Base-by-base conservation (phyloP, 2,329 filamentous ascomycete species). In the Xylariaceae sp. region DNA sequence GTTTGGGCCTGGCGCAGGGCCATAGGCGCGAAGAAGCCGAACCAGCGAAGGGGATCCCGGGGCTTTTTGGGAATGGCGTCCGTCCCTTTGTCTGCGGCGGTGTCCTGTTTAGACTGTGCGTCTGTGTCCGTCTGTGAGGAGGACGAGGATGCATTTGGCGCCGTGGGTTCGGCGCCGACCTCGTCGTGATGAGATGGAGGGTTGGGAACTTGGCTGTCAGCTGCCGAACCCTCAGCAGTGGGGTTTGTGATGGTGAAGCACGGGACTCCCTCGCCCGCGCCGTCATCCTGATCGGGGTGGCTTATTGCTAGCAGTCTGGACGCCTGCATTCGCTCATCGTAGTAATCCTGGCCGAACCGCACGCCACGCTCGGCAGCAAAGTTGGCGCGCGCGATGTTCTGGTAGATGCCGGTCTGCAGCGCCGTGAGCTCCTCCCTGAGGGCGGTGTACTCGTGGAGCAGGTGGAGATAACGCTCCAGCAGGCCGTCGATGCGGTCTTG, bases 241-340 rank as follows among this genome's bases (percentile, higher is more conserved):
- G 45, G 52, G 40, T 46, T 35, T 9, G 43, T 29, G 34, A 70
- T 35, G 35, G 62, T 47, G 58, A 68, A 69, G 47, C 52, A 56
- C 53, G 63, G 54, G n/a, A 59, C 37, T 47, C 39, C 32, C 39
- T 35, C 37, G 40, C 48, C 35, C 30, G 40, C 31, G 7, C 34
- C 50, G 27, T 47, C 41, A 26, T 26, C 39, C 42, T 53, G 39
- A 34, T n/a, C 42, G 7, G 37, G 3, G 27, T 3, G 49, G 40
- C 26, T 51, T 34, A 73, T 64, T 53, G 66, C 65, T 32, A 85
- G 62, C 51, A 71, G 69, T 50, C 80, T 72, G 27, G 70, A 71
- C 2, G 86, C 85, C 66, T 83, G 83, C 83, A 89, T 89, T 46
- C 88, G 79, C 60, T 83, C 80, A 68, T 91, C 87, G 67, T 88